Evolutionary conservation across 2,329 filamentous ascomycete genomes (phyloP), one percentile per base, ranked within the genome.

Genomic region (Lachnellula willkommii): DNA sequence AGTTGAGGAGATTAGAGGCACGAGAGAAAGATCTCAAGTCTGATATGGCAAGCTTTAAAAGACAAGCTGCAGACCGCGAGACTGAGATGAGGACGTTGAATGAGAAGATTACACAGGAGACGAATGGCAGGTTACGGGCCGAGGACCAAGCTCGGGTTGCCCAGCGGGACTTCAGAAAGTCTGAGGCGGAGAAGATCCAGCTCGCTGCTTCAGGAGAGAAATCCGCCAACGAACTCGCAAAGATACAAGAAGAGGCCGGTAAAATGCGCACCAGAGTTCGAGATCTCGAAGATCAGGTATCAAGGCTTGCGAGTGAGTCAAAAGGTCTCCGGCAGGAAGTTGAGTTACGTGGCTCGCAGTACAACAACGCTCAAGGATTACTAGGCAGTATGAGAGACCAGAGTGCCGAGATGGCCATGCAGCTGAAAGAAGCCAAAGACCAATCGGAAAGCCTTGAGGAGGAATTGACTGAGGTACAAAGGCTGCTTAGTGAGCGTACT

Each of bases 371-470:
- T 0, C 90, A 97, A 70, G 88, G 87, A 50, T 75, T 96, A 14
- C 84, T 97, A 70, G 87, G 86, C 65, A 95, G 89, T 69, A 94
- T 97, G 90, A 89, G 92, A 58, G 91, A 96, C 65, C 91, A 97
- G 74, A 88, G 87, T 0, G 82, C 88, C 1, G 94, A 99, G 74
- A 81, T 97, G 67, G 85, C 86, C 5, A 88, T 90, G 62, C 94
- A 96, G 73, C 87, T 96, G 72, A 95, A 94, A 71, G 94, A 99
- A 72, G 84, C 89, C 1, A 85, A 88, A 59, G 83, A 87, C 50
- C 86, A 90, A 62, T 88, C 86, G 40, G 92, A 96, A 67, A 89
- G 86, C 56, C 76, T 97, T 0, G 93, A 96, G 67, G 94, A 99
- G 72, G 94, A 99, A 71, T 79, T 97, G 1, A 83, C 84, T 1